These are phyloP conservation scores for Schizochytrium sp. DNA, from an alignment of 108 stramenopile species.

Conservation along the genomic window DNA sequence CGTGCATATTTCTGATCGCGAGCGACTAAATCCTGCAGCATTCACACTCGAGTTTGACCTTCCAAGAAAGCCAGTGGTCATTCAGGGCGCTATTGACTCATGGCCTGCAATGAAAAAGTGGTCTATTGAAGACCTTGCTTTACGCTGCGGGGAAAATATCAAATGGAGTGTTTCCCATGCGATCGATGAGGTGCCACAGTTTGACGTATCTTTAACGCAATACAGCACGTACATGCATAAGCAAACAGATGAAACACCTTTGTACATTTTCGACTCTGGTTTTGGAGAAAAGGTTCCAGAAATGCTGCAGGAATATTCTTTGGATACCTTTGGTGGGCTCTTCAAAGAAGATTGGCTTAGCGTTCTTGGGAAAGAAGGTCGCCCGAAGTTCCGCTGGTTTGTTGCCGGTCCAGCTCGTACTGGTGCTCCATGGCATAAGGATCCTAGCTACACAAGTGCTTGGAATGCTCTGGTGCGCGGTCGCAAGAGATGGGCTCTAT, in stretches of 20 bases:
- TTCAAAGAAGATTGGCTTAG: conserved; percentile 92
- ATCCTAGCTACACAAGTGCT: conserved; percentile 93
- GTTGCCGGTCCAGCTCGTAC: conserved; percentile 89
- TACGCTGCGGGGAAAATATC: not conserved
- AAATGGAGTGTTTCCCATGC: conserved; percentile 2
- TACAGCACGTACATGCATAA: conserved; percentile 84
- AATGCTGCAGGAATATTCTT: conserved; percentile 61
- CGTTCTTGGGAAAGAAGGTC: conserved; percentile 85
- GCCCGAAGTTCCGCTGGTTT: conserved; percentile 98
- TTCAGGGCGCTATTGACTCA: conserved; percentile 1
- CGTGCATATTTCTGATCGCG: not conserved
- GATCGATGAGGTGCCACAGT: conserved; percentile 82
- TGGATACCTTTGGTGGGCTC: conserved; percentile 81
- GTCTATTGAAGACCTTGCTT: not conserved
- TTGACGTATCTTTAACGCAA: conserved; percentile 88
- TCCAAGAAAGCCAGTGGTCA: conserved; percentile 50
- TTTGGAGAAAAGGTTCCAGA: conserved; percentile 84
- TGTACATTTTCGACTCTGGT: conserved; percentile 95
- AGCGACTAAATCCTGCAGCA: not conserved
- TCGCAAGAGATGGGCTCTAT: conserved; percentile 95
- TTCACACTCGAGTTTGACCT: conserved; percentile 34
- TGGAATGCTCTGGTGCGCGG: conserved; percentile 96
- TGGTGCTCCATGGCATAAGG: conserved; percentile 94
- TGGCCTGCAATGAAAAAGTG: conserved; percentile 15
- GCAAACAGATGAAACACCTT: conserved; percentile 92